These are phyloP conservation scores for Arthrobotrys conoides DNA, from an alignment of 2,329 filamentous ascomycete genomes.

Conservation along the genomic window DNA sequence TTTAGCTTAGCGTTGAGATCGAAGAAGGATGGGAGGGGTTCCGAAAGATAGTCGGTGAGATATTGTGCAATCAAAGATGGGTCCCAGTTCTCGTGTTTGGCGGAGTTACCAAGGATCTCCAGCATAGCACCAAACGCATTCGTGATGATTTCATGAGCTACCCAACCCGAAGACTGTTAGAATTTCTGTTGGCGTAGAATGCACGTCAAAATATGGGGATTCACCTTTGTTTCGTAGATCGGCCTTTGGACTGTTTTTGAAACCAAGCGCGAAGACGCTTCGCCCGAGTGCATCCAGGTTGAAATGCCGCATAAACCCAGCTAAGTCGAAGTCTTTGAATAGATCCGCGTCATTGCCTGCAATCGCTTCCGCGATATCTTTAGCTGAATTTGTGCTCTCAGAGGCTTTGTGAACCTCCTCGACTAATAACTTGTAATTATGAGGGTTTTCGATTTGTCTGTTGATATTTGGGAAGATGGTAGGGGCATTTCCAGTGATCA, in stretches of 20 bases:
- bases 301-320: slow-evolving; percentile 95
- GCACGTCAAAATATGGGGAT: slow-evolving; percentile 59
- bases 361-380: slow-evolving; percentile 87
- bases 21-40: slow-evolving; percentile 88
- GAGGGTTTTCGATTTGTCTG: slow-evolving; percentile 80
- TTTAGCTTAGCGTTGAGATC: slow-evolving; percentile 79
- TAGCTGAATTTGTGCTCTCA: slow-evolving; percentile 83
- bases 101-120: slow-evolving; percentile 78
- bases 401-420: slow-evolving; percentile 89
- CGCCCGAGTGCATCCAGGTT: slow-evolving; percentile 90
- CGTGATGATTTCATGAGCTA: slow-evolving; percentile 90
- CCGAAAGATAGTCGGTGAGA: slow-evolving; percentile 87
- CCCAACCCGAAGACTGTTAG: neutral
- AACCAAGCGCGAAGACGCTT: slow-evolving; percentile 87
- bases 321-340: slow-evolving; percentile 96
- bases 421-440: slow-evolving; percentile 85
- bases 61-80: slow-evolving; percentile 82
- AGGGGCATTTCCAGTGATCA: slow-evolving; percentile 89
- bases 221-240: slow-evolving; percentile 92
- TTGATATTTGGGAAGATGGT: slow-evolving; percentile 88
- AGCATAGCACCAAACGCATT: slow-evolving; percentile 84
- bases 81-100: slow-evolving; percentile 76
- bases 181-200: slow-evolving; percentile 35
- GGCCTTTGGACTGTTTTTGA: slow-evolving; percentile 83
- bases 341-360: slow-evolving; percentile 91